Conservation (phyloP, 129 eudicot species). For the Heracleum sosnowskyi region DNA sequence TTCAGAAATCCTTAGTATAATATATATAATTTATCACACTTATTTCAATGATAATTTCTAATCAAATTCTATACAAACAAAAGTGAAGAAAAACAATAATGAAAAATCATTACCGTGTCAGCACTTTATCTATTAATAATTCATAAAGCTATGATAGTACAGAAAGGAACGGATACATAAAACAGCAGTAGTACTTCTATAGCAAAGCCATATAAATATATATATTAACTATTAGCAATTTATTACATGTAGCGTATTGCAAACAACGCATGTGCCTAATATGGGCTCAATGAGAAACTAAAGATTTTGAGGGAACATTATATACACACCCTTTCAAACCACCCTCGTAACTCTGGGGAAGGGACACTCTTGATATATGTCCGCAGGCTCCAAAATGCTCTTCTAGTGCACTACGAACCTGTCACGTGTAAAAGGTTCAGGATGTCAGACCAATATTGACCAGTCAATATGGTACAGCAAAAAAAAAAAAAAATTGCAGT, state of each 20-base stretch:
- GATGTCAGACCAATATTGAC: neutral
- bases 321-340: slow-evolving; percentile 61
- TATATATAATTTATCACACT: neutral
- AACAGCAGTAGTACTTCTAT: neutral
- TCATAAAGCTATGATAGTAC: neutral
- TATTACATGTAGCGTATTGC: neutral
- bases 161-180: neutral
- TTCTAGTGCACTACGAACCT: slow-evolving; percentile 47
- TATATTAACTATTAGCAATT: too few species aligned
- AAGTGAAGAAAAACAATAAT: neutral
- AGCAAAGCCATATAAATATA: neutral
- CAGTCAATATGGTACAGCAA: neutral
- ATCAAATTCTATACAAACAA: too few species aligned
- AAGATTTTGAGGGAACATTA: neutral
- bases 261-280: neutral
- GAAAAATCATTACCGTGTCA: too few species aligned
- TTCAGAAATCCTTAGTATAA: neutral
- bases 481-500: neutral
- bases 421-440: slow-evolving; percentile 10
- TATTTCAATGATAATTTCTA: neutral
- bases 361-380: slow-evolving; percentile 46
- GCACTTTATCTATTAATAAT: neutral
- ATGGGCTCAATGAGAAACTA: neutral
- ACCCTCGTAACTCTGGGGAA: slow-evolving; percentile 48
- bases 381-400: slow-evolving; percentile 71